Evolutionary conservation across 495 filamentous ascomycete genomes (phyloP).

Genomic region (Thozetella sp.): DNA sequence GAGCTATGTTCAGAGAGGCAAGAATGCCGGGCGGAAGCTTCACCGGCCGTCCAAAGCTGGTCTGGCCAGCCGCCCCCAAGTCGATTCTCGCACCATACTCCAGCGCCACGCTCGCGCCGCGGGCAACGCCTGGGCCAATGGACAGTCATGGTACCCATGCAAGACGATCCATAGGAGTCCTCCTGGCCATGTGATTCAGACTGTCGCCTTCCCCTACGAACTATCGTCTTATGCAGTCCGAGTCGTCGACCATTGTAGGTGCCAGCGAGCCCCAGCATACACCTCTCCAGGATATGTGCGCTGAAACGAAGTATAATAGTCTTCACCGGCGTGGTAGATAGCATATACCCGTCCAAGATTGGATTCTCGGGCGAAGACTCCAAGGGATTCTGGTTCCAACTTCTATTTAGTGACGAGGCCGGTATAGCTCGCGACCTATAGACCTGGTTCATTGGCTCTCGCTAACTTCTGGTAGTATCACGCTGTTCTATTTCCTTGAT

Average conservation of each 20-base stretch:
- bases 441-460: background rate
- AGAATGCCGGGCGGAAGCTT: slow-evolving; percentile 10
- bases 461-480: slow-evolving; percentile 10
- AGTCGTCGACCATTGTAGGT: background rate
- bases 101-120: background rate
- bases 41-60: slow-evolving; percentile 18
- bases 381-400: slow-evolving; percentile 17
- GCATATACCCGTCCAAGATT: slow-evolving; percentile 17
- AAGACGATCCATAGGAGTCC: no score
- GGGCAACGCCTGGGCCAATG: no score
- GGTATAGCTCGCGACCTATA: background rate
- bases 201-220: background rate
- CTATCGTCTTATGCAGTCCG: background rate
- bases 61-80: background rate
- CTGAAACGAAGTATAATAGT: background rate
- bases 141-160: no score
- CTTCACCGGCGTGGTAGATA: slow-evolving; percentile 2
- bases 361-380: slow-evolving; percentile 19
- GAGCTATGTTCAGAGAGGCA: slow-evolving; percentile 6
- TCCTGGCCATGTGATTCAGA: background rate
- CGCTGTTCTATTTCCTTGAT: slow-evolving; percentile 19
- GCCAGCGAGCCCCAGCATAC: background rate
- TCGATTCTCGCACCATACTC: slow-evolving; percentile 6
- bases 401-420: slow-evolving; percentile 20
- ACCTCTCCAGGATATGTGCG: background rate